These are phyloP conservation scores for Rhizopogon vesiculosus DNA, from an alignment of 768 basidiomycete species.

Conservation along the genomic window DNA sequence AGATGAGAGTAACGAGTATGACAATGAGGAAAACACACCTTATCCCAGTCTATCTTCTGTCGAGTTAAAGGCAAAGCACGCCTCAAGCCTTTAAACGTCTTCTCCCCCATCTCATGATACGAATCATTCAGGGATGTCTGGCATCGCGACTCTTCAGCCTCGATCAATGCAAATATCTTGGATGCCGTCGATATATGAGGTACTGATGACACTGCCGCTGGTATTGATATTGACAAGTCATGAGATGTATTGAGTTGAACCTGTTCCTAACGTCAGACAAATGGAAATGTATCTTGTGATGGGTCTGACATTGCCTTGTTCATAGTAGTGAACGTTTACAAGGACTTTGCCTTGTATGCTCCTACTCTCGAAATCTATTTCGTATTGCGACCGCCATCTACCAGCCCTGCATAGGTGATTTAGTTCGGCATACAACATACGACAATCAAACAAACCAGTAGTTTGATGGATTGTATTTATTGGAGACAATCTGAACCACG, in stretches of 20 bases:
- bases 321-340: slow-evolving; percentile 93
- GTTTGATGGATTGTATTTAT: slow-evolving; percentile 92
- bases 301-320: slow-evolving; percentile 83
- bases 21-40: slow-evolving; percentile 38
- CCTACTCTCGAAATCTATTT: slow-evolving; percentile 60
- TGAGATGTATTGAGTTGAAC: slow-evolving; percentile 87
- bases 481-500: slow-evolving; percentile 83
- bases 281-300: background rate
- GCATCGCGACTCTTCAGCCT: slow-evolving; percentile 74
- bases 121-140: slow-evolving; percentile 76
- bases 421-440: background rate
- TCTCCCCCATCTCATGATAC: slow-evolving; percentile 89
- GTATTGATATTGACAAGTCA: slow-evolving; percentile 58
- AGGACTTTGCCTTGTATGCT: slow-evolving; percentile 68
- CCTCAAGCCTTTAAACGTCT: slow-evolving; percentile 87
- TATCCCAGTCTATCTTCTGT: slow-evolving; percentile 96
- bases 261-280: slow-evolving; percentile 31
- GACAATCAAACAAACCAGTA: slow-evolving; percentile 63
- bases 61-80: slow-evolving; percentile 89
- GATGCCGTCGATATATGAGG: slow-evolving; percentile 49
- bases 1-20: background rate
- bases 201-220: slow-evolving; percentile 50
- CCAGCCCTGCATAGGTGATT: slow-evolving; percentile 64
- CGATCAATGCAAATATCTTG: slow-evolving; percentile 77
- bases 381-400: slow-evolving; percentile 88